A percentile compares a stretch with the other conserved stretches of the same genome.
These are phyloP conservation scores for Nasturtium officinale DNA, from an alignment of 345 rosid genomes.

Conservation along the genomic window DNA sequence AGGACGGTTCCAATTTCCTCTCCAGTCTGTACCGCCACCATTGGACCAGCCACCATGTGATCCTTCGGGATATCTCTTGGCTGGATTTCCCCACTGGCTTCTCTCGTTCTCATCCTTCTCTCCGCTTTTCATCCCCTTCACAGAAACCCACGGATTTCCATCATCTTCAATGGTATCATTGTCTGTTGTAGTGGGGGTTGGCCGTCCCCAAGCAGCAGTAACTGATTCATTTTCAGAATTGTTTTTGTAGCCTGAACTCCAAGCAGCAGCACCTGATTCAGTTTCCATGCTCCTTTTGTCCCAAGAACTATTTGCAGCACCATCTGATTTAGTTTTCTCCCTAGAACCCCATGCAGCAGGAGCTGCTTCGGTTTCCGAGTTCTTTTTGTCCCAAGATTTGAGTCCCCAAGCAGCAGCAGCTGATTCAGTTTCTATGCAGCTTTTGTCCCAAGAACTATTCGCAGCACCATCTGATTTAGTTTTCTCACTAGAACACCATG, in stretches of 20 bases:
- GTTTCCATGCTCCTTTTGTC: no score
- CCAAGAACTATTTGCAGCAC: not conserved
- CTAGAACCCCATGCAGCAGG: slow-evolving; percentile 29
- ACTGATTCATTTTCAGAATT: slow-evolving; percentile 6
- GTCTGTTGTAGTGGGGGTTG: slow-evolving; percentile 50
- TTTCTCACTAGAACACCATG: slow-evolving; percentile 19
- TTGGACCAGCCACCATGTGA: slow-evolving; percentile 53
- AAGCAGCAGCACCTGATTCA: slow-evolving; percentile 3
- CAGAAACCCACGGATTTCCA: slow-evolving; percentile 45
- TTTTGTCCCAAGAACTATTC: not conserved
- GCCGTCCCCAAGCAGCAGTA: slow-evolving; percentile 48
- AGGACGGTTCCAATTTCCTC: slow-evolving; percentile 57
- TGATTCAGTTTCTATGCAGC: not conserved
- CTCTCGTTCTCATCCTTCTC: slow-evolving; percentile 44
- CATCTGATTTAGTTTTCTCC: slow-evolving; percentile 16
- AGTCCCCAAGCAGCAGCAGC: not conserved
- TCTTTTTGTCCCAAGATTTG: not conserved
- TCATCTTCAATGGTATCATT: slow-evolving; percentile 38
- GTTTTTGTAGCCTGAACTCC: not conserved
- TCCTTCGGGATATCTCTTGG: slow-evolving; percentile 53
- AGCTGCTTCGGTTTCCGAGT: not conserved
- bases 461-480: not conserved
- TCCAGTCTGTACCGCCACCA: slow-evolving; percentile 59
- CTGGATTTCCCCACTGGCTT: slow-evolving; percentile 51
- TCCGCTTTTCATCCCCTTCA: slow-evolving; percentile 34